Conservation (phyloP, 108 stramenopile species). For the Nannochloropsis salina region DNA sequence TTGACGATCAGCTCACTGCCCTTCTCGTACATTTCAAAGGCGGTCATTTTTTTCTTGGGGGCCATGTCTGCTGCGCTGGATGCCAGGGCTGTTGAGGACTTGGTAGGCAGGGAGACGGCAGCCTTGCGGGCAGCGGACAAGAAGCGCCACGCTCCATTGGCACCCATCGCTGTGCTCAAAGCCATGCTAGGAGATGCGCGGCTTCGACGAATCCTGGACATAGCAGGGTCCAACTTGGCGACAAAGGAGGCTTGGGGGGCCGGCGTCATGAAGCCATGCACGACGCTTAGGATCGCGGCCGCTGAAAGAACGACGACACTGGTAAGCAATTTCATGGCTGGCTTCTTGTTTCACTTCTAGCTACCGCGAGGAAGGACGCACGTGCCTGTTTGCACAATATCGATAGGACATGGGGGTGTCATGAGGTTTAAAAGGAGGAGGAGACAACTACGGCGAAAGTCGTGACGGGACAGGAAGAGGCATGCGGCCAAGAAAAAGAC, state of each 20-base stretch:
- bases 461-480: too few species aligned
- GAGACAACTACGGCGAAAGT: too few species aligned
- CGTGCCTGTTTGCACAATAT: too few species aligned
- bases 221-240: background rate
- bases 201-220: background rate
- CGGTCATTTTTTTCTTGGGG: constrained; percentile 25
- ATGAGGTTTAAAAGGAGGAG: too few species aligned
- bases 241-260: background rate
- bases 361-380: too few species aligned
- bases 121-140: background rate
- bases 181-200: constrained; percentile 15
- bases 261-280: background rate
- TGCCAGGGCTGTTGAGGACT: background rate
- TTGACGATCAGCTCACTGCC: constrained; percentile 73
- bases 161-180: constrained; percentile 10
- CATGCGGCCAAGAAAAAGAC: too few species aligned
- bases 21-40: constrained; percentile 72
- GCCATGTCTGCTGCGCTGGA: background rate
- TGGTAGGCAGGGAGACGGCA: background rate
- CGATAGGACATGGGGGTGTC: too few species aligned
- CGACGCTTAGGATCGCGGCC: background rate
- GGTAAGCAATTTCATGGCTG: background rate
- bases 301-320: background rate
- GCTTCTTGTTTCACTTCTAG: too few species aligned
- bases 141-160: background rate